Evolutionary conservation across 1,284 basidiomycete genomes (phyloP).

Genomic region (Fomitopsis pinicola): DNA sequence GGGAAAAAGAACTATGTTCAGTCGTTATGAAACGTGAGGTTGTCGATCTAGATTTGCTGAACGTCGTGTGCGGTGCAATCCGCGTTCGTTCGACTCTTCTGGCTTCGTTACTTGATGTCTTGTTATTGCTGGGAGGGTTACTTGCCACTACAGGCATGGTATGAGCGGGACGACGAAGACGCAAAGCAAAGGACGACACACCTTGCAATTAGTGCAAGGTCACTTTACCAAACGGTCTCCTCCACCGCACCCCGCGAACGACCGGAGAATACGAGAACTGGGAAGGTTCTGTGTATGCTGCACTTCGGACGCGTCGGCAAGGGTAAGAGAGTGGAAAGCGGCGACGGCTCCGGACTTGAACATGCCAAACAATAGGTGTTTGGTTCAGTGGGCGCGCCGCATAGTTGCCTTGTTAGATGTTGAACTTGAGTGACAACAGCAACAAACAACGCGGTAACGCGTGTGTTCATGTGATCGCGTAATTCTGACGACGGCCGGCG

Average conservation of each 20-base stretch:
- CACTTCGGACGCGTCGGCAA: conserved; percentile 18
- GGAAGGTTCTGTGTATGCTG: conserved; percentile 13
- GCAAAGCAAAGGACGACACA: conserved; percentile 2
- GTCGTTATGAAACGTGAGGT: conserved; percentile 17
- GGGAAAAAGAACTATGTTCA: conserved; percentile 13
- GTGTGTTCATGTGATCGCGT: background rate
- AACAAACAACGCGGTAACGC: conserved; percentile 15
- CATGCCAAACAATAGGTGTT: conserved; percentile 24
- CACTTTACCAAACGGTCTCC: conserved; percentile 18
- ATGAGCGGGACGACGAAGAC: conserved; percentile 4
- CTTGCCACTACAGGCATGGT: conserved; percentile 12
- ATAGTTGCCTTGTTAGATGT: background rate
- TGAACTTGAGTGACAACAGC: conserved; percentile 8
- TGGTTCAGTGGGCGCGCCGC: conserved; percentile 21
- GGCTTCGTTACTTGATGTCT: conserved; percentile 21
- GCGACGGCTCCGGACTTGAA: conserved; percentile 15
- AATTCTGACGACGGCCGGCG: background rate
- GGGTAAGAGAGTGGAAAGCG: conserved; percentile 15
- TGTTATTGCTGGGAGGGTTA: conserved; percentile 15
- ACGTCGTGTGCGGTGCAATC: conserved; percentile 13
- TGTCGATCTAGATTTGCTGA: conserved; percentile 9
- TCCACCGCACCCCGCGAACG: conserved; percentile 19
- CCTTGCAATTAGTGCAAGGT: conserved; percentile 20
- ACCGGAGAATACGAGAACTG: conserved; percentile 13
- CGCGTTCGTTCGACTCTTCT: conserved; percentile 17